Conservation (phyloP, 2,329 filamentous ascomycete genomes). For the Sporothrix inflata region DNA sequence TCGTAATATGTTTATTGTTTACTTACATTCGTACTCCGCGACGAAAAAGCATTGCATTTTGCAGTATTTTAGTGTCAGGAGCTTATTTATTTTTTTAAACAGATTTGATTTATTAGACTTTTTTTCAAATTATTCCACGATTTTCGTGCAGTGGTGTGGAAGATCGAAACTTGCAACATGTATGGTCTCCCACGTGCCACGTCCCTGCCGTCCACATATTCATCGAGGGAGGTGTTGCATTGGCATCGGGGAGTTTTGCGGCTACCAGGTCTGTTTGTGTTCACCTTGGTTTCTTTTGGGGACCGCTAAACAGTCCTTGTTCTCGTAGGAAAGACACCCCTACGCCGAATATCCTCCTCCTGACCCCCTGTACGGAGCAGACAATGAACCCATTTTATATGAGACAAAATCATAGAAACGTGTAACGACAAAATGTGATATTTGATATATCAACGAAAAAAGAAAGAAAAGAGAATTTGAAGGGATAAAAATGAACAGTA, state of each 20-base stretch:
- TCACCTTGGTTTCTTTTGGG: constrained; percentile 4
- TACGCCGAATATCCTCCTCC: not conserved
- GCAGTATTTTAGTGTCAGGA: not conserved
- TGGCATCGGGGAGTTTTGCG: constrained; percentile 10
- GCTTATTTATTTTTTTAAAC: not conserved
- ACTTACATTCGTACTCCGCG: constrained; percentile 16
- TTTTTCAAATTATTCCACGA: not conserved
- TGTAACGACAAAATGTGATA: constrained; percentile 7
- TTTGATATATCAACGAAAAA: not conserved
- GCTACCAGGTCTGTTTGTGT: constrained; percentile 1
- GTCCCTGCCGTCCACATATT: not conserved
- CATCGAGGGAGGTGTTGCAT: not conserved
- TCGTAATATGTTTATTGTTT: not conserved
- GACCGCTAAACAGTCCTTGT: not conserved
- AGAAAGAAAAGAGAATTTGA: no score
- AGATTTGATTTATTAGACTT: not conserved
- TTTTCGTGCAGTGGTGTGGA: no score
- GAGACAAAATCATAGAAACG: not conserved
- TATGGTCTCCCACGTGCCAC: constrained; percentile 7
- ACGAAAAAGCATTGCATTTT: not conserved
- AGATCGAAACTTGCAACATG: no score
- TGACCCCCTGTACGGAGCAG: not conserved
- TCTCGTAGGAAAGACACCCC: not conserved
- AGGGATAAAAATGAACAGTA: no score
- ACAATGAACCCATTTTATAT: not conserved